Conservation (phyloP, 805 yeast genomes). For the Teunomyces aglyptinius region DNA sequence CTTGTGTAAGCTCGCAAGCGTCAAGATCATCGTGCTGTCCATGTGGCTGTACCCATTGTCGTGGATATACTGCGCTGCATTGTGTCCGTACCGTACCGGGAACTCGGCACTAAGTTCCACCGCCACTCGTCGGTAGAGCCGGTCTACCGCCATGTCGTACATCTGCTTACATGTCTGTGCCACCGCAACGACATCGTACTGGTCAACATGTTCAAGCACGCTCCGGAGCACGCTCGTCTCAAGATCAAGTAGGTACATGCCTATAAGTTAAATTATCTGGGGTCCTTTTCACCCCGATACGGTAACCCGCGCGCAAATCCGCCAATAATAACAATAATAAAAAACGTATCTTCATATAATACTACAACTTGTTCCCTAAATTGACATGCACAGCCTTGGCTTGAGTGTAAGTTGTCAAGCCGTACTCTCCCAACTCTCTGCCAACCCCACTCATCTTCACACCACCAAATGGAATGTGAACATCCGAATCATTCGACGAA, state of each 20-base stretch:
- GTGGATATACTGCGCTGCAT: constrained; percentile 15
- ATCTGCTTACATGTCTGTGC: constrained; percentile 21
- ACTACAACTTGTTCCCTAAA: constrained; percentile 41
- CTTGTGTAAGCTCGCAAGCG: constrained; percentile 13
- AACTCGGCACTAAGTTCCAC: constrained; percentile 28
- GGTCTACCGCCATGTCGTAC: constrained; percentile 20
- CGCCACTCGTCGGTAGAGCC: constrained; percentile 30
- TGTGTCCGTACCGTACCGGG: constrained; percentile 18
- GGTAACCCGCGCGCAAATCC: not conserved
- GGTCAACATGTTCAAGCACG: constrained; percentile 27
- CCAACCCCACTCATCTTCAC: constrained; percentile 42
- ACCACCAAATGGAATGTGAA: constrained; percentile 41
- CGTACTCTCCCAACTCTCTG: constrained; percentile 39
- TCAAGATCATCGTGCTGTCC: constrained; percentile 29
- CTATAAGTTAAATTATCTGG: too few relatives aligned
- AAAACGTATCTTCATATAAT: not conserved
- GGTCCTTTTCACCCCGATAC: too few relatives aligned
- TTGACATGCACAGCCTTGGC: constrained; percentile 50
- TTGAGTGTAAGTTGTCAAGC: constrained; percentile 33
- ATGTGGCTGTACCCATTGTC: constrained; percentile 30
- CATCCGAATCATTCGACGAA: constrained; percentile 44
- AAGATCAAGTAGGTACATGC: constrained; percentile 1
- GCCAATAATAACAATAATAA: too few relatives aligned
- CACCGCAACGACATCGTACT: constrained; percentile 27
- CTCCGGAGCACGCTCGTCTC: constrained; percentile 11